These are phyloP conservation scores for Podila minutissima DNA, from an alignment of 192 early-diverging fungal species.

Conservation along the genomic window DNA sequence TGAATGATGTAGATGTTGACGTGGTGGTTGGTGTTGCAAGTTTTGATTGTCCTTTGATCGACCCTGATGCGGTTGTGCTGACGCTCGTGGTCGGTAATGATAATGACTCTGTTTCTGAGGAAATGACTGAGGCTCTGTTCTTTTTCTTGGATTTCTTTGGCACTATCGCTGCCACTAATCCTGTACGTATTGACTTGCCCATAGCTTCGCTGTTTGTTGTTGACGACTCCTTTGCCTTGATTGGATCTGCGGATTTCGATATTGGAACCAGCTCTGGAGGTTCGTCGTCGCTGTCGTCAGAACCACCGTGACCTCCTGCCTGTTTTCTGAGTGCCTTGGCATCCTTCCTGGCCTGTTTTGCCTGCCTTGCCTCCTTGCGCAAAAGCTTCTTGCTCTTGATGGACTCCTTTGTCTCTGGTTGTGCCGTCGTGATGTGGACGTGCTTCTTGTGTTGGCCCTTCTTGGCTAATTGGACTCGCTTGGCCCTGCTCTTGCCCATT, in stretches of 20 bases:
- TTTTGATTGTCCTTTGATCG: neutral
- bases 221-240: neutral
- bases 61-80: too few relatives aligned
- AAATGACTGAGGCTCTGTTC: neutral
- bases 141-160: neutral
- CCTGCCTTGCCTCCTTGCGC: conserved; percentile 3
- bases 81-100: too few relatives aligned
- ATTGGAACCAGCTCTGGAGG: conserved; percentile 31
- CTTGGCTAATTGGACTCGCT: too few relatives aligned
- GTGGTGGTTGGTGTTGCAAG: neutral
- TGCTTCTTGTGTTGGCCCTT: too few relatives aligned
- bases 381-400: conserved; percentile 1
- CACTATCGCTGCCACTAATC: neutral
- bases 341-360: neutral
- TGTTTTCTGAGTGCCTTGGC: neutral
- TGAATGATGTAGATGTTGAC: neutral
- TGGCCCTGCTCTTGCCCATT: too few relatives aligned
- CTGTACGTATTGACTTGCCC: neutral
- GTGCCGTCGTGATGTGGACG: too few relatives aligned
- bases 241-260: neutral
- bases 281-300: conserved; percentile 9
- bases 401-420: neutral
- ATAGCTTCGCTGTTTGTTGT: neutral
- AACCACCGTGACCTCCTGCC: neutral
- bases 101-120: too few relatives aligned